phyloP scores from a whole-genome alignment of 108 stramenopile species.

The Schizochytrium sp. region DNA sequence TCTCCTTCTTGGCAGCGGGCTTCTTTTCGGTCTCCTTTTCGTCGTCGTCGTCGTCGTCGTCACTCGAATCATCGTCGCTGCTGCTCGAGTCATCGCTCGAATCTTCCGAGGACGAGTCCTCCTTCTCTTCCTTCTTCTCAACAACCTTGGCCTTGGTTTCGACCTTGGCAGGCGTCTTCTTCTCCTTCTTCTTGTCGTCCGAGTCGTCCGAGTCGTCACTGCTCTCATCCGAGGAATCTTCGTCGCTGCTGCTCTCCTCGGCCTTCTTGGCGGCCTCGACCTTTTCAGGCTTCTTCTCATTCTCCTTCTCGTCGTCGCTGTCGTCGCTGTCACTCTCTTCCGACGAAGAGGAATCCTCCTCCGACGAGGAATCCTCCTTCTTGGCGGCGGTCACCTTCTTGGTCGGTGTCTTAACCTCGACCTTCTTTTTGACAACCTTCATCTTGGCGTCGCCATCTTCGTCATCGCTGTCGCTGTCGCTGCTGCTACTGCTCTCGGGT shows the following conservation, averaged over 20 bases:
- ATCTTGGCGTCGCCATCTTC: neutral
- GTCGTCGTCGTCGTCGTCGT: constrained; percentile 42
- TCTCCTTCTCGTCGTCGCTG: neutral
- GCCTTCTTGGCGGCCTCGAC: constrained; percentile 23
- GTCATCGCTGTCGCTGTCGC: neutral
- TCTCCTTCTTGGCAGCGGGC: neutral
- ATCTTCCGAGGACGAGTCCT: constrained; percentile 23
- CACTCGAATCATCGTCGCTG: constrained; percentile 28
- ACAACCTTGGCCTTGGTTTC: neutral
- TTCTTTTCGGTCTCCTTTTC: constrained; percentile 31
- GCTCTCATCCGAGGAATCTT: constrained; percentile 16
- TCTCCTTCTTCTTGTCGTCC: constrained; percentile 27
- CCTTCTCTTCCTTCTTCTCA: constrained; percentile 16
- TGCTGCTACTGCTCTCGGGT: neutral
- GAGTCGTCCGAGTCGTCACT: constrained; percentile 31
- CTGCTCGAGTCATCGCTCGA: neutral
- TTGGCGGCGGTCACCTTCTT: neutral
- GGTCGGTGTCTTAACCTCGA: neutral
- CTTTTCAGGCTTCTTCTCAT: constrained; percentile 8
- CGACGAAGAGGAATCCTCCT: neutral
- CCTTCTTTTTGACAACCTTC: neutral
- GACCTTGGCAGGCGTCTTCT: constrained; percentile 22
- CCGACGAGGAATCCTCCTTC: neutral
- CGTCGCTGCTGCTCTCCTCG: constrained; percentile 21
- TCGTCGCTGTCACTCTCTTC: neutral